Evolutionary conservation across 352 stramenopile species (phyloP), one percentile per base, ranked within the genome.

Genomic region (Phytophthora vignae): DNA sequence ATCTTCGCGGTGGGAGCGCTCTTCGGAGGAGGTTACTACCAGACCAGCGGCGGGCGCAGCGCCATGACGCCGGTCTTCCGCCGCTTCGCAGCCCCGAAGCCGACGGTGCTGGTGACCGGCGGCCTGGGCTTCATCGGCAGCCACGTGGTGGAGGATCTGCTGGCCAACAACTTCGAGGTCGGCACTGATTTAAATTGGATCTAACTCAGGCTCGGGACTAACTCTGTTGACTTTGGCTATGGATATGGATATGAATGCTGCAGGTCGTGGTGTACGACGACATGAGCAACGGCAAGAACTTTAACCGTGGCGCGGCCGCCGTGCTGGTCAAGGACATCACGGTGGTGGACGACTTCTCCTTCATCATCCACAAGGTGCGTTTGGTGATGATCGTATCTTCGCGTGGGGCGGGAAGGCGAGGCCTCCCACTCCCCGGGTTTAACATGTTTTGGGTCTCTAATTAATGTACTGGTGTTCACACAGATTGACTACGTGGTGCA

Each of bases 231-330:
- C 9, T 54, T 2, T 56, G 65, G 11, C 46, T 42, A 9, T 44
- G 14, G 38, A 4, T 36, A 9, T 36, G 29, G 22, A 9, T 36
- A 9, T 36, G 29, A 17, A 9, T 76, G 8, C 31, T 75, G 60
- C 46, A 93, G 85, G 88, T 95, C 12, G 84, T 96, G 15, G 84
- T 96, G 49, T 95, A 93, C 66, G 89, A 96, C 55, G 87, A 96
- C 71, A 95, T 95, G 89, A 96, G 89, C 77, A 96, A 96, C 65
- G 89, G 89, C 58, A 90, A 89, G 64, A 96, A 96, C 67, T 94
- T 95, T 44, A 93, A 96, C 73, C 83, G 84, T 12, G 85, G 76
- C 33, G 68, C 78, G n/a, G 83, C 87, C 4, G 84, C 87, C 6
- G 83, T 96, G 60, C 73, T 95, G 25, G 75, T 96, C 53, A 96